Conservation (phyloP, 306 rosid species). For the barrel medic (Medicago truncatula) region MtrunA17r5.0-ANR NC_053042.1:51456501-51457000, state of each 20-base stretch:
- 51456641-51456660: not conserved
- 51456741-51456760: slow-evolving; percentile 23
- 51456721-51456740: slow-evolving; percentile 7
- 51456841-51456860: slow-evolving; percentile 50
- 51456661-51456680: not conserved
- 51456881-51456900: not conserved
- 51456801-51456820: not conserved
- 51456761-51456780: slow-evolving; percentile 47
- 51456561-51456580: not conserved
- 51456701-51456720: not conserved
- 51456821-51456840: slow-evolving; percentile 37
- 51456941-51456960: not conserved
- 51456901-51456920: not conserved
- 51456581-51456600: not conserved
- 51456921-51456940: not conserved
- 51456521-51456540: too few species aligned
- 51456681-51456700: not conserved
- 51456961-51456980: not conserved
- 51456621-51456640: not conserved
- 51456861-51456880: not conserved
- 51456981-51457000: not conserved
- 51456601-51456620: not conserved
- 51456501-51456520: too few species aligned
- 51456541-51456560: not conserved
- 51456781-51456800: not conserved